These are phyloP conservation scores for Lizonia empirigonia DNA, from an alignment of 2,329 filamentous ascomycete species.

Conservation along the genomic window DNA sequence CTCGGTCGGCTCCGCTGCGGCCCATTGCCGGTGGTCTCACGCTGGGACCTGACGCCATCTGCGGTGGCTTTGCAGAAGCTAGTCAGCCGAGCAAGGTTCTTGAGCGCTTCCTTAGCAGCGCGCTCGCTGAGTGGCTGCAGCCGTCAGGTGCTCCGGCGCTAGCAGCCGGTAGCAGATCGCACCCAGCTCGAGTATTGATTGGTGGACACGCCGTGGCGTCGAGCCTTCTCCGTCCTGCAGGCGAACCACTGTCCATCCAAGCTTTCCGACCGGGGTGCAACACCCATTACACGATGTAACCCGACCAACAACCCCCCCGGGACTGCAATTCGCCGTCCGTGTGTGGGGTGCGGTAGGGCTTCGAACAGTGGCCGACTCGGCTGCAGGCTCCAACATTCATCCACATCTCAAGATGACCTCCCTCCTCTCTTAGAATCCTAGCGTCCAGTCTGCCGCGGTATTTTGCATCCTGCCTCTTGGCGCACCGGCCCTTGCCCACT, in stretches of 20 bases:
- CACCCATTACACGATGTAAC: slow-evolving; percentile 45
- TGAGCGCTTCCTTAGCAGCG: slow-evolving; percentile 25
- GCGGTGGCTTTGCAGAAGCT: slow-evolving; percentile 33
- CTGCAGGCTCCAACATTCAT: slow-evolving; percentile 38
- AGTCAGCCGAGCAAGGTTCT: slow-evolving; percentile 34
- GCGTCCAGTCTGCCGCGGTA: slow-evolving; percentile 41
- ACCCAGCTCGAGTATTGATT: slow-evolving; percentile 28
- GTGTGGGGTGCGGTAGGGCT: slow-evolving; percentile 44
- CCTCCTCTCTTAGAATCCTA: slow-evolving; percentile 41
- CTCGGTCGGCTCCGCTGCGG: slow-evolving; percentile 45
- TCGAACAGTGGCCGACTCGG: slow-evolving; percentile 41
- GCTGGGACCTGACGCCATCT: slow-evolving; percentile 38
- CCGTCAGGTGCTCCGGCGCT: slow-evolving; percentile 40
- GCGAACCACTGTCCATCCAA: slow-evolving; percentile 31
- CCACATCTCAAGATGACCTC: slow-evolving; percentile 40
- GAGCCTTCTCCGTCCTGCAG: slow-evolving; percentile 45
- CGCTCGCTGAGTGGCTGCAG: slow-evolving; percentile 37
- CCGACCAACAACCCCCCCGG: slow-evolving; percentile 34
- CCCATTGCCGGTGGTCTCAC: slow-evolving; percentile 29
- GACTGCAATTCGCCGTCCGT: slow-evolving; percentile 42
- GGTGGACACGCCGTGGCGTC: slow-evolving; percentile 37
- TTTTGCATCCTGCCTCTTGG: slow-evolving; percentile 43
- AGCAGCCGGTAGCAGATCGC: slow-evolving; percentile 45
- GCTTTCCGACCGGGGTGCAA: slow-evolving; percentile 31
- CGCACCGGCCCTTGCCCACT: slow-evolving; percentile 33